These are phyloP conservation scores for Botrytis byssoidea DNA, from an alignment of 2,329 filamentous ascomycete species.

Conservation along the genomic window DNA sequence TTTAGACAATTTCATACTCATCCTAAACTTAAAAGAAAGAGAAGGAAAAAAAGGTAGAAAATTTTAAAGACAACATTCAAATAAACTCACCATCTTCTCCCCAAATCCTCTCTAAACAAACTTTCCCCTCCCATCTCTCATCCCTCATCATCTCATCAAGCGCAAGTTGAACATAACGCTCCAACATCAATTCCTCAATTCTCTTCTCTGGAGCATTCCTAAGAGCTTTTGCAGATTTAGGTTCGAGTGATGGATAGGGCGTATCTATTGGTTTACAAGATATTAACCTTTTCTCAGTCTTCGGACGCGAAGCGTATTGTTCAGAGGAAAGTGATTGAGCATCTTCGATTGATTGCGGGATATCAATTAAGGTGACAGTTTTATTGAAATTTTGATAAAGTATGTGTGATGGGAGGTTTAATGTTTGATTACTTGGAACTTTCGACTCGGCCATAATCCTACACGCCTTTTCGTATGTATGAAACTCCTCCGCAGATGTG, in stretches of 20 bases:
- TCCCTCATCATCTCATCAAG: constrained; percentile 29
- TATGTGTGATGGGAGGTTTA: not conserved
- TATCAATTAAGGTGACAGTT: constrained; percentile 49
- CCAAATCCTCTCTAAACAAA: constrained; percentile 25
- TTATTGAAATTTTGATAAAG: not conserved
- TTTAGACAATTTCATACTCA: not conserved
- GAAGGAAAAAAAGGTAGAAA: not conserved
- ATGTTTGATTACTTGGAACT: not conserved
- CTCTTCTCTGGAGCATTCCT: constrained; percentile 22
- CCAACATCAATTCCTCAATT: constrained; percentile 34
- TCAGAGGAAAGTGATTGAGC: constrained; percentile 48
- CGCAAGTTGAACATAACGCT: constrained; percentile 34
- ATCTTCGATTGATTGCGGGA: constrained; percentile 67
- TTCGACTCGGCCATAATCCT: not conserved
- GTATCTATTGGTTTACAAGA: constrained; percentile 43
- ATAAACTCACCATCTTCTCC: not conserved
- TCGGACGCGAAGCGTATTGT: constrained; percentile 25
- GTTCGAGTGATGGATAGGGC: constrained; percentile 54
- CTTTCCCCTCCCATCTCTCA: constrained; percentile 39
- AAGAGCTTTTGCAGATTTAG: constrained; percentile 45
- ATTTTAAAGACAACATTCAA: not conserved
- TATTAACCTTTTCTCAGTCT: constrained; percentile 29
- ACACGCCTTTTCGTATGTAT: not conserved
- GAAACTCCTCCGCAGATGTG: not conserved
- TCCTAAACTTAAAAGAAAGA: not conserved